Percentiles rank a stretch among this genome's conserved stretches.
Evolutionary conservation across 148 eudicot genomes (phyloP).

Genomic region (Rhododendron williamsianum): DNA sequence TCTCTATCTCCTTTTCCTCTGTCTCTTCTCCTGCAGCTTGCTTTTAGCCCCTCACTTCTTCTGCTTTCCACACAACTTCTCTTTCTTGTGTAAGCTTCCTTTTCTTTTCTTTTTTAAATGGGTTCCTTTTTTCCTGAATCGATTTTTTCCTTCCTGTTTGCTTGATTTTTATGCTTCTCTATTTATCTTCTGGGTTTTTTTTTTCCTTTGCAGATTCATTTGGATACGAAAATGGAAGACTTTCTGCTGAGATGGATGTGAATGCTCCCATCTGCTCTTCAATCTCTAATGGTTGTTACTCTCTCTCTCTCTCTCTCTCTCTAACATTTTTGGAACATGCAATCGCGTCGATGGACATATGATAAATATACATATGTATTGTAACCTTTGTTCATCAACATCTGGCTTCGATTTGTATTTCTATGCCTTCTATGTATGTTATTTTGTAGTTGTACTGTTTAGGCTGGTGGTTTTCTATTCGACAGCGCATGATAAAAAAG

Average conservation of each 20-base stretch:
- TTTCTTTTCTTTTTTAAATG: neutral
- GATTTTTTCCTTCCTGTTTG: neutral
- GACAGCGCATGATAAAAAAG: no score
- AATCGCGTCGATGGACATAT: neutral
- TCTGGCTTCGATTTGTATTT: neutral
- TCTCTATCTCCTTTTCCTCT: conserved; percentile 32
- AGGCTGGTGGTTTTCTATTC: neutral
- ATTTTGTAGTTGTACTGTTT: neutral
- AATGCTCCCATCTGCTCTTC: conserved; percentile 54
- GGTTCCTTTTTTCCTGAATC: no score
- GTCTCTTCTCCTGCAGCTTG: conserved; percentile 46
- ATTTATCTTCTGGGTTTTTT: neutral
- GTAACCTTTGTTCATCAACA: neutral
- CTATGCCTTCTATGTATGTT: no score
- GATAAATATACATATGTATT: neutral
- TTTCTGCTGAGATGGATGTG: conserved; percentile 29
- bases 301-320: neutral
- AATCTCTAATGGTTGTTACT: conserved; percentile 49
- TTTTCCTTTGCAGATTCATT: conserved; percentile 43
- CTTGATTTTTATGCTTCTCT: neutral
- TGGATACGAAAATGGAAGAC: conserved; percentile 35
- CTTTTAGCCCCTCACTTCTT: conserved; percentile 36
- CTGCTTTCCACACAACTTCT: conserved; percentile 19
- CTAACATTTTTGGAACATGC: neutral
- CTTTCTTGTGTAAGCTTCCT: conserved; percentile 44